phyloP scores from a whole-genome alignment of 805 yeast genomes.

The Metschnikowia colocasiae region DNA sequence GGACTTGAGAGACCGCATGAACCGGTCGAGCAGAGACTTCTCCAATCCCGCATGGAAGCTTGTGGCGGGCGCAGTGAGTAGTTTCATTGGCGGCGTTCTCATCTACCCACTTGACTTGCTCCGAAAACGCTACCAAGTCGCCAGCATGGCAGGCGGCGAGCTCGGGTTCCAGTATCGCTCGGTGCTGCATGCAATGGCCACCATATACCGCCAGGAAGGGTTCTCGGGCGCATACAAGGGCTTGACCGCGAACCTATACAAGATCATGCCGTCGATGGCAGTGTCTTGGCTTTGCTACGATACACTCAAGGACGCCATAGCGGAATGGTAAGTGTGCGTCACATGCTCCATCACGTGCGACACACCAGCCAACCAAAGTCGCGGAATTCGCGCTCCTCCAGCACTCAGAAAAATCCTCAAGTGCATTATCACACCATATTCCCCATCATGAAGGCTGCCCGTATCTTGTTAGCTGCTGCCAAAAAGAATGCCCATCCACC shows the following conservation, averaged over 20 bases:
- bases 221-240: constrained; percentile 68
- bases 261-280: constrained; percentile 94
- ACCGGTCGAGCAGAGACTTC: constrained; percentile 30
- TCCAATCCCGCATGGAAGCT: constrained; percentile 55
- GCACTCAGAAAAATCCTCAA: constrained; percentile 7
- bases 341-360: background rate
- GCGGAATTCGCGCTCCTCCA: constrained; percentile 12
- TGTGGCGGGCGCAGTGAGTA: constrained; percentile 77
- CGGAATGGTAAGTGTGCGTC: constrained; percentile 24
- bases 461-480: constrained; percentile 39
- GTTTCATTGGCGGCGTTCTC: constrained; percentile 84
- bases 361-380: constrained; percentile 17
- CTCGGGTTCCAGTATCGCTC: constrained; percentile 81
- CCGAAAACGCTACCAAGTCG: constrained; percentile 87
- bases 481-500: constrained; percentile 24
- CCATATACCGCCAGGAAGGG: constrained; percentile 75
- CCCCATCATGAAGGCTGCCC: constrained; percentile 36
- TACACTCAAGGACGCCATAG: constrained; percentile 48
- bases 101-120: constrained; percentile 91
- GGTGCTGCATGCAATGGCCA: constrained; percentile 66
- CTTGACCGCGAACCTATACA: constrained; percentile 74
- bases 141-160: constrained; percentile 71
- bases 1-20: constrained; percentile 58
- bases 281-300: constrained; percentile 90
- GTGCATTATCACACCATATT: background rate